These are phyloP conservation scores for Hypsizygus marmoreus DNA, from an alignment of 768 basidiomycete species.

Conservation along the genomic window DNA sequence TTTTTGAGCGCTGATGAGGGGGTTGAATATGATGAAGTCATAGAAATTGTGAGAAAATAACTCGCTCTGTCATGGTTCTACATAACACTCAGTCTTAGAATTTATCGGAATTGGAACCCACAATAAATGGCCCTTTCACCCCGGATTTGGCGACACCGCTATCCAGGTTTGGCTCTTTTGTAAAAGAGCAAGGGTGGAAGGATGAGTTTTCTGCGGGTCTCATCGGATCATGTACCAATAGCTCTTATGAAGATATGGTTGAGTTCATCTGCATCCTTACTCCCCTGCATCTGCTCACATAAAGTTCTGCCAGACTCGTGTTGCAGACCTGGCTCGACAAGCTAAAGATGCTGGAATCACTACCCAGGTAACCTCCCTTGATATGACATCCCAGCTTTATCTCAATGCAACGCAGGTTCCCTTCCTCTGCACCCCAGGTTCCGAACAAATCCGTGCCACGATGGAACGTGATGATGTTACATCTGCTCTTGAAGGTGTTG, in stretches of 20 bases:
- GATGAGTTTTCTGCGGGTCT: slow-evolving; percentile 88
- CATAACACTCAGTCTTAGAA: slow-evolving; percentile 50
- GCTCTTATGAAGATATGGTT: slow-evolving; percentile 96
- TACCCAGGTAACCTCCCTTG: slow-evolving; percentile 66
- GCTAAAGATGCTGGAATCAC: slow-evolving; percentile 82
- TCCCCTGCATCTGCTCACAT: slow-evolving; percentile 10
- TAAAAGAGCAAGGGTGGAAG: slow-evolving; percentile 89
- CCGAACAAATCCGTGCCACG: slow-evolving; percentile 96
- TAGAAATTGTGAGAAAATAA: slow-evolving; percentile 76
- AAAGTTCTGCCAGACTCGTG: slow-evolving; percentile 66
- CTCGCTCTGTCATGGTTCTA: not conserved
- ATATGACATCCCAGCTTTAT: too few species aligned
- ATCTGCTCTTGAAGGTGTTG: slow-evolving; percentile 77
- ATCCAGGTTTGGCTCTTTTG: slow-evolving; percentile 81
- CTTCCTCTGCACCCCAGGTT: slow-evolving; percentile 87
- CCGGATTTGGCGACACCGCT: slow-evolving; percentile 95
- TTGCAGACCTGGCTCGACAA: slow-evolving; percentile 88
- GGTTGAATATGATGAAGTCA: slow-evolving; percentile 92
- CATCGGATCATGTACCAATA: slow-evolving; percentile 99
- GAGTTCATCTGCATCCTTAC: not conserved
- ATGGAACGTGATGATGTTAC: slow-evolving; percentile 95
- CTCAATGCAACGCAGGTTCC: slow-evolving; percentile 68
- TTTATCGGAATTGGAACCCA: slow-evolving; percentile 85
- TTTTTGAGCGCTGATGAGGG: slow-evolving; percentile 84
- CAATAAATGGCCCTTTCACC: slow-evolving; percentile 96